A percentile compares a stretch with the other conserved stretches of the same genome.
Evolutionary conservation across 1,284 basidiomycete genomes (phyloP).

Genomic region (Ceraceosorus guamensis): DNA sequence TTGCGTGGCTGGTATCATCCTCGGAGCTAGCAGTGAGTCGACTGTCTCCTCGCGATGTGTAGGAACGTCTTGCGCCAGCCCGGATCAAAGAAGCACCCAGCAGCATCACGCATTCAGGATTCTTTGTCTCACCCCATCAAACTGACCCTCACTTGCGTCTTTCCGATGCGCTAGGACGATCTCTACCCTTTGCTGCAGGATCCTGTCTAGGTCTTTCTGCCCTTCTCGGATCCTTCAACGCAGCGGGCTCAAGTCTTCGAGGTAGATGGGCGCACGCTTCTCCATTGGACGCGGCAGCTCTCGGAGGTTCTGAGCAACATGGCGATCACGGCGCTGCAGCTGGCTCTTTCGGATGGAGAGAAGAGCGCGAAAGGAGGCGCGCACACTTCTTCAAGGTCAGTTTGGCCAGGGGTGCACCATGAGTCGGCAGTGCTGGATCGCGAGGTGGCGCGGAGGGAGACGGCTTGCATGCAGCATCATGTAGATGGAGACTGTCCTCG

Average conservation of each 20-base stretch:
- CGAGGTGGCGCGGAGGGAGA: too few relatives aligned
- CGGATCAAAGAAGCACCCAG: constrained; percentile 1
- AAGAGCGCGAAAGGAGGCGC: constrained; percentile 51
- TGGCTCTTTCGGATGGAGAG: constrained; percentile 47
- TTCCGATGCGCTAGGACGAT: constrained; percentile 59
- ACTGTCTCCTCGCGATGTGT: background rate
- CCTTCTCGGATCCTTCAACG: constrained; percentile 74
- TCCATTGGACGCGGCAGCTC: constrained; percentile 15
- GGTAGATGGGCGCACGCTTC: constrained; percentile 22
- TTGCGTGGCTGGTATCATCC: constrained; percentile 85
- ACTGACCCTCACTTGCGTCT: background rate
- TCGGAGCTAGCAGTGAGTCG: constrained; percentile 68
- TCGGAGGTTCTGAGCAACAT: constrained; percentile 11
- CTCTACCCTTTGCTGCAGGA: constrained; percentile 72
- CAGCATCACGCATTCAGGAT: constrained; percentile 2
- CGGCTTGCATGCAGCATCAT: too few relatives aligned
- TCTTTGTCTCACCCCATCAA: background rate
- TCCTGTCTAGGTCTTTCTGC: constrained; percentile 73
- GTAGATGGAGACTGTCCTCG: too few relatives aligned
- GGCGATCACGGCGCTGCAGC: constrained; percentile 32
- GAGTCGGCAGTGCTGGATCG: too few relatives aligned
- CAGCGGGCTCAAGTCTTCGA: constrained; percentile 57
- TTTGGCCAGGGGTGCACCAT: background rate
- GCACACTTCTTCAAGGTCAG: constrained; percentile 52
- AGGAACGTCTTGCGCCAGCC: background rate